A percentile compares a stretch with the other conserved stretches of the same genome.
phyloP scores from a whole-genome alignment of 768 basidiomycete genomes.

The Trametes coccinea region DNA sequence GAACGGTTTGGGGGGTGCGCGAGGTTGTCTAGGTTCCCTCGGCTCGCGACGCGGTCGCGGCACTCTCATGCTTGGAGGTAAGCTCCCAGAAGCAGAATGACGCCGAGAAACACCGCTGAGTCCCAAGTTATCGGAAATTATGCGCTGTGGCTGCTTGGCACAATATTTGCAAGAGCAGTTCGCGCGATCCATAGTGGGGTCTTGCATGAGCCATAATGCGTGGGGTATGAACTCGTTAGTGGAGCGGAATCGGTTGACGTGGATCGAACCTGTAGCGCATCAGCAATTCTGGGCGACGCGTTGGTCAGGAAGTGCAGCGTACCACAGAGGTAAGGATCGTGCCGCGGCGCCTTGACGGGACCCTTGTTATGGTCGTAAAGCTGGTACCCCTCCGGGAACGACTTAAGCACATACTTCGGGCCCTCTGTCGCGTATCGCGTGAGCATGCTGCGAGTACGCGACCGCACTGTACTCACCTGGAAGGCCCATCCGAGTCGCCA shows the following conservation, averaged over 20 bases:
- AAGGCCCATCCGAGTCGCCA: constrained; percentile 47
- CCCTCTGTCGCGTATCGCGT: constrained; percentile 40
- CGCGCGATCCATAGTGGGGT: constrained; percentile 44
- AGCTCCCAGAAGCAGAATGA: constrained; percentile 21
- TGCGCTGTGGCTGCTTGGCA: constrained; percentile 63
- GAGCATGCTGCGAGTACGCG: not conserved
- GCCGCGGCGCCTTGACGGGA: constrained; percentile 49
- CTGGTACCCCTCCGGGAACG: constrained; percentile 68
- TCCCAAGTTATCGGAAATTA: constrained; percentile 64
- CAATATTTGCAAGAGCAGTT: constrained; percentile 81
- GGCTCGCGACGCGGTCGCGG: constrained; percentile 20
- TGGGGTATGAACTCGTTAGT: constrained; percentile 86
- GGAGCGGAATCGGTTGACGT: constrained; percentile 65
- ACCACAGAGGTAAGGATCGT: constrained; percentile 83
- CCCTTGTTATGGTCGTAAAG: constrained; percentile 81
- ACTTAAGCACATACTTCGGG: constrained; percentile 56
- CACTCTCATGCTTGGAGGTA: not conserved
- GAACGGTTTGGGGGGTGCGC: constrained; percentile 34
- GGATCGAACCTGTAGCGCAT: constrained; percentile 38
- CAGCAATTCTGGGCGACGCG: not conserved
- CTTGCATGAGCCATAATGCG: constrained; percentile 73
- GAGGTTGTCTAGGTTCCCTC: constrained; percentile 19
- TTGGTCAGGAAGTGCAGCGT: constrained; percentile 5
- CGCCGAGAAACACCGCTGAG: constrained; percentile 40
- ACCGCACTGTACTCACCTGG: constrained; percentile 44